Percentiles rank a stretch among this genome's conserved stretches.
phyloP scores from a whole-genome alignment of 352 stramenopile genomes.

The Phytophthora chlamydospora region DNA sequence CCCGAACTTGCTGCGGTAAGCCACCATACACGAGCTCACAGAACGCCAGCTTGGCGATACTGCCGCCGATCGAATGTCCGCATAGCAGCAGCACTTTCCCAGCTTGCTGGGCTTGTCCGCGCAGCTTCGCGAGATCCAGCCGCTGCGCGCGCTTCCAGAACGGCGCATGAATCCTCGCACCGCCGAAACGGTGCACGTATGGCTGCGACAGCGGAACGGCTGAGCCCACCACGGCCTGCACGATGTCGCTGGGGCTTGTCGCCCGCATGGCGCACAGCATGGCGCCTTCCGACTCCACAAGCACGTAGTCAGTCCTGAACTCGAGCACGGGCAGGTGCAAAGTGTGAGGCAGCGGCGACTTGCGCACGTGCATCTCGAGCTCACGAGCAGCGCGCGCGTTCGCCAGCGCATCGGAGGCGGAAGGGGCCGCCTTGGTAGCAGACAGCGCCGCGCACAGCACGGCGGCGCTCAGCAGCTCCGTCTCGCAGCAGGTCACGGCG shows the following conservation, averaged over 20 bases:
- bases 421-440: slow-evolving; percentile 30
- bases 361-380: slow-evolving; percentile 60
- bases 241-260: slow-evolving; percentile 59
- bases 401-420: slow-evolving; percentile 14
- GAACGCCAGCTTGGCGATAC: slow-evolving; percentile 75
- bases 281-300: slow-evolving; percentile 65
- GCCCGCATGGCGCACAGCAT: slow-evolving; percentile 74
- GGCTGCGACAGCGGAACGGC: slow-evolving; percentile 68
- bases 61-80: slow-evolving; percentile 79
- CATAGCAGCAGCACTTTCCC: slow-evolving; percentile 75
- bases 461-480: slow-evolving; percentile 68
- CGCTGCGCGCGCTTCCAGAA: slow-evolving; percentile 76
- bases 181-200: slow-evolving; percentile 74
- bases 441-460: slow-evolving; percentile 71
- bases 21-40: slow-evolving; percentile 74
- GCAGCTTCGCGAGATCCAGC: slow-evolving; percentile 52
- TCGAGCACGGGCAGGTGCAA: slow-evolving; percentile 59
- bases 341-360: slow-evolving; percentile 66
- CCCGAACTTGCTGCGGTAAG: slow-evolving; percentile 44
- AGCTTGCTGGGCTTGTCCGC: slow-evolving; percentile 38
- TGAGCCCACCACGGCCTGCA: slow-evolving; percentile 71
- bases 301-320: slow-evolving; percentile 52
- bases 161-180: slow-evolving; percentile 69
- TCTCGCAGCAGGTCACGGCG: slow-evolving; percentile 51
- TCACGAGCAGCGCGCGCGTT: slow-evolving; percentile 35